A percentile compares a stretch with the other conserved stretches of the same genome.
Conservation (phyloP, 2,329 filamentous ascomycete species). For the Orbilia oligospora region DNA sequence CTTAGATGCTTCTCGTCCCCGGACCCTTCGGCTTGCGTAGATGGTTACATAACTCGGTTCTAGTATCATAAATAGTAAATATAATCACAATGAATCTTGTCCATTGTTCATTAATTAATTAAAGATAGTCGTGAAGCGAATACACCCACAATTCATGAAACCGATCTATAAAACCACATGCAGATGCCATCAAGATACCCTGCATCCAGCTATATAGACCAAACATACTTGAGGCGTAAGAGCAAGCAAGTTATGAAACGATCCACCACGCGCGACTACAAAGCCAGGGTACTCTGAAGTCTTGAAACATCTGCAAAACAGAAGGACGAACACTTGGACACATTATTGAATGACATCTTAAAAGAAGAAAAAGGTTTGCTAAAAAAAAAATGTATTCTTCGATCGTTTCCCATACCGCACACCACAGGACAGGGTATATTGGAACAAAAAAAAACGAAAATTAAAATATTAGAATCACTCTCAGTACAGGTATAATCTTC, state of each 20-base stretch:
- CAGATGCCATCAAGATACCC: neutral
- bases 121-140: slow-evolving; percentile 55
- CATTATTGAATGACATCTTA: no score
- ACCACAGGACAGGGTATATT: slow-evolving; percentile 3
- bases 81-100: neutral
- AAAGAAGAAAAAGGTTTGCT: no score
- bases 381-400: no score
- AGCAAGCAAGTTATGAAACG: neutral
- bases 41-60: no score
- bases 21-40: no score
- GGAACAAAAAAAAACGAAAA: slow-evolving; percentile 34
- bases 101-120: slow-evolving; percentile 15
- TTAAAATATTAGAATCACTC: slow-evolving; percentile 40
- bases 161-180: neutral
- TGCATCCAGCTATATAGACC: neutral
- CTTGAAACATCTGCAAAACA: slow-evolving; percentile 12
- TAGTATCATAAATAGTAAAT: neutral
- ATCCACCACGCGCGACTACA: neutral
- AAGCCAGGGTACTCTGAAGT: neutral
- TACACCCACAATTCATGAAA: slow-evolving; percentile 5
- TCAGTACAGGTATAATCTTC: slow-evolving; percentile 42
- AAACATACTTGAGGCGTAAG: slow-evolving; percentile 3
- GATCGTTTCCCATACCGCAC: neutral
- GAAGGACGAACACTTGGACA: neutral
- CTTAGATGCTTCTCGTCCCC: no score